Evolutionary conservation across 73 alveolate genomes (phyloP), one percentile per base, ranked within the genome.

Genomic region (Stentor roeselii): DNA sequence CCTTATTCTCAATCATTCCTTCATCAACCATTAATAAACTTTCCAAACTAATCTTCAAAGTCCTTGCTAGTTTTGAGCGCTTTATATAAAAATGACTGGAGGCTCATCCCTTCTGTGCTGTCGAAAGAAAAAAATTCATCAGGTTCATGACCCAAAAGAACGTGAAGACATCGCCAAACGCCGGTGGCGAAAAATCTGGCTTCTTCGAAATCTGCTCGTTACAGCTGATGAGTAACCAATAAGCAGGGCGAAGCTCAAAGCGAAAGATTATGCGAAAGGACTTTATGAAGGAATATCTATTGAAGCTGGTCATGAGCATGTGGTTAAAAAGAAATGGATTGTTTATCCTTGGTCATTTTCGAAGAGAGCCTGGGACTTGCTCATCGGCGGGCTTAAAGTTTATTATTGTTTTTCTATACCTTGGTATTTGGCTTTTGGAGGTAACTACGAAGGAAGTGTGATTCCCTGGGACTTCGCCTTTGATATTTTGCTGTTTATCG

Each of bases 401-500:
- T 50, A 50, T 21, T 50, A 50, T 50, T 50, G 67, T 21, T 50
- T 50, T 50, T 50, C 67, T 11, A 50, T 50, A 6, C 67, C 67
- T 11, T 50, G 21, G 30, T 50, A 50, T 50, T 50, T 50, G 21
- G 67, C 67, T 50, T 50, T 50, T 50, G 30, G 21, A 11, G 21
- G 67, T 21, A 50, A 21, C 21, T 50, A 50, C 21, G 67, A 50
- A 50, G 80, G 37, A 27, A 1, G 34, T 30, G 3, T 2, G 21
- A 67, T 67, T 67, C 41, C n/a, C 14, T 67, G 37, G n/a, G 80
- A 67, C 37, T 67, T 67, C 2, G 37, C 41, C 34, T 67, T 67
- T 21, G 80, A 67, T 2, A 32, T 32, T 11, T 11, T 67, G 21
- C 27, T 67, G 1, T 67, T 67, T 34, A 32, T 67, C 14, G 80